phyloP scores from a whole-genome alignment of 306 rosid genomes.

The Medicago lupulina region DNA sequence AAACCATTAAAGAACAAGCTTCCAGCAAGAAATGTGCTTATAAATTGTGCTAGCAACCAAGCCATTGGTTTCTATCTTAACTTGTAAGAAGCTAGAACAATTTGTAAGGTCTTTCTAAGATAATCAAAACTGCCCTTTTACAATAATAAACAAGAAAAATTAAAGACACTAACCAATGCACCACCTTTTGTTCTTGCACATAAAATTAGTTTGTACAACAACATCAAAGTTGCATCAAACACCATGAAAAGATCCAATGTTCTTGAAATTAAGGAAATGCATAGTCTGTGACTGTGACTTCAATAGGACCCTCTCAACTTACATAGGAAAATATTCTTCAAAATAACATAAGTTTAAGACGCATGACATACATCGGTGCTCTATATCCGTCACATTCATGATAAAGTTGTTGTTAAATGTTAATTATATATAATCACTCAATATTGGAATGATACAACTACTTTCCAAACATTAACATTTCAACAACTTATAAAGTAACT shows the following conservation, averaged over 20 bases:
- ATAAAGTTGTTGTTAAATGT: background rate
- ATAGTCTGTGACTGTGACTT: slow-evolving; percentile 39
- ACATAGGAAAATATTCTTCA: background rate
- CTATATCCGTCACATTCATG: background rate
- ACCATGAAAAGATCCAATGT: slow-evolving; percentile 56
- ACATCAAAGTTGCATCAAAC: slow-evolving; percentile 31
- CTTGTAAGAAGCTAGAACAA: slow-evolving; percentile 25
- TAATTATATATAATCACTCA: background rate
- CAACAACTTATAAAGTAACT: no score
- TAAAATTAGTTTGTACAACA: slow-evolving; percentile 52
- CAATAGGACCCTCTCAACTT: slow-evolving; percentile 1
- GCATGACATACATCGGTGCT: background rate
- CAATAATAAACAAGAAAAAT: slow-evolving; percentile 25
- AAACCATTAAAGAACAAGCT: slow-evolving; percentile 46
- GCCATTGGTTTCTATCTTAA: slow-evolving; percentile 43
- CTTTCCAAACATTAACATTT: no score
- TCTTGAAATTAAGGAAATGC: slow-evolving; percentile 42
- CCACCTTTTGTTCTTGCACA: slow-evolving; percentile 13
- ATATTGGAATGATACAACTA: background rate
- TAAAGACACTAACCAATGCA: slow-evolving; percentile 4
- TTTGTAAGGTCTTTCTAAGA: slow-evolving; percentile 25
- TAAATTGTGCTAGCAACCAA: slow-evolving; percentile 16
- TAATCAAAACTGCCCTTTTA: slow-evolving; percentile 29
- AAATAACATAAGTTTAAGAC: background rate
- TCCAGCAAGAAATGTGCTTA: slow-evolving; percentile 45